Percentiles rank a stretch among this genome's conserved stretches.
Conservation (phyloP, 495 filamentous ascomycete genomes). For the Lasiosphaeris hirsuta region DNA sequence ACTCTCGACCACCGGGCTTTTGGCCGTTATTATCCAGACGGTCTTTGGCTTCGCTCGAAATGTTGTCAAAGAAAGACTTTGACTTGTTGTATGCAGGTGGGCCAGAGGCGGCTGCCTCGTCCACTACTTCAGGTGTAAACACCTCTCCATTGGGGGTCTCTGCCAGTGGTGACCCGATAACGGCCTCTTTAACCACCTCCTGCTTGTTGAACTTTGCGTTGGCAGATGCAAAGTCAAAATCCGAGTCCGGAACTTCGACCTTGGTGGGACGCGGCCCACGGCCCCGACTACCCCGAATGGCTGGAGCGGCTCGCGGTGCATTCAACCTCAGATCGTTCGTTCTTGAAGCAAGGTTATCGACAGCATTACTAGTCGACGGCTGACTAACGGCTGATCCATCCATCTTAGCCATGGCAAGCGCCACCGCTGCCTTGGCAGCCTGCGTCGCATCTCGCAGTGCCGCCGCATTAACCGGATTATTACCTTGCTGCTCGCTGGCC, state of each 20-base stretch:
- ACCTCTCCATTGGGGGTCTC: slow-evolving; percentile 47
- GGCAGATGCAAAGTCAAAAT: slow-evolving; percentile 88
- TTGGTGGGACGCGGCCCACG: slow-evolving; percentile 55
- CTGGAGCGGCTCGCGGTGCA: slow-evolving; percentile 41
- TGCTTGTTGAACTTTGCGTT: slow-evolving; percentile 99
- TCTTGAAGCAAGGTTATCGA: slow-evolving; percentile 79
- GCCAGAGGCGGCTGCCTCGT: slow-evolving; percentile 35
- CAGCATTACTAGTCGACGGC: slow-evolving; percentile 47
- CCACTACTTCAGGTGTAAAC: slow-evolving; percentile 25
- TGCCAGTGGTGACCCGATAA: slow-evolving; percentile 68
- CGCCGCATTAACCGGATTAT: slow-evolving; percentile 28
- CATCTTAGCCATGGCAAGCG: slow-evolving; percentile 68
- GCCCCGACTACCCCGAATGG: slow-evolving; percentile 52
- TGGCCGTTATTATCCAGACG: slow-evolving; percentile 66
- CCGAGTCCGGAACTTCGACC: slow-evolving; percentile 80
- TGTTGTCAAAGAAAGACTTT: slow-evolving; percentile 93
- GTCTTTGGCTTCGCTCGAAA: slow-evolving; percentile 88
- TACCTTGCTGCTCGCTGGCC: slow-evolving; percentile 28
- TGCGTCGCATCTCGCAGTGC: slow-evolving; percentile 68
- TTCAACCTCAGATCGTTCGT: slow-evolving; percentile 84
- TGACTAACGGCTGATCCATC: slow-evolving; percentile 46
- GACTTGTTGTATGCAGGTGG: slow-evolving; percentile 73
- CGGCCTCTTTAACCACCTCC: slow-evolving; percentile 87
- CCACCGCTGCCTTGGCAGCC: slow-evolving; percentile 80
- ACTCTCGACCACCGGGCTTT: slow-evolving; percentile 79